Conservation (phyloP, 2,329 filamentous ascomycete genomes). For the Arachnopeziza araneosa region DNA sequence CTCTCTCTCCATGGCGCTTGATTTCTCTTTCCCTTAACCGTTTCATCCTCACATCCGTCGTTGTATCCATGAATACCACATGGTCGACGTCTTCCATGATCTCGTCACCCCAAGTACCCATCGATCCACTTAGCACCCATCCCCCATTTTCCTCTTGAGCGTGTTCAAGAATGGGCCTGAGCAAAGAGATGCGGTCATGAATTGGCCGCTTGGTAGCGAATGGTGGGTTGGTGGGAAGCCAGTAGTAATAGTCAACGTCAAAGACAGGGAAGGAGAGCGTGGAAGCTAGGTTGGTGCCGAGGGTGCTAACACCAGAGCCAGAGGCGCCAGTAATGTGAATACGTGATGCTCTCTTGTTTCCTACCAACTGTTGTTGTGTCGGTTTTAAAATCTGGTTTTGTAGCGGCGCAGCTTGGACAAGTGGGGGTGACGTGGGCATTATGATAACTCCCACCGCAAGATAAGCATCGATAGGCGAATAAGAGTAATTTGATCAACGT, state of each 20-base stretch:
- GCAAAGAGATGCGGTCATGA: constrained; percentile 6
- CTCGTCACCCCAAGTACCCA: constrained; percentile 6
- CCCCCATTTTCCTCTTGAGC: constrained; percentile 9
- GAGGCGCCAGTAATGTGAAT: constrained; percentile 11
- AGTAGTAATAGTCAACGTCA: constrained; percentile 11
- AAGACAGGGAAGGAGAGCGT: constrained; percentile 9
- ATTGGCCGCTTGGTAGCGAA: constrained; percentile 9
- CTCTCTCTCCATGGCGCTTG: constrained; percentile 8
- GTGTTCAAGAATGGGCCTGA: constrained; percentile 3
- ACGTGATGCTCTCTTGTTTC: constrained; percentile 6
- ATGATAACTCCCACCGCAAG: too few relatives aligned
- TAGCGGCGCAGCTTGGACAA: not conserved
- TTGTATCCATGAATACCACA: constrained; percentile 8
- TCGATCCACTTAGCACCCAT: constrained; percentile 9
- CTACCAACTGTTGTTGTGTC: not conserved
- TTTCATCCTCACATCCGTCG: constrained; percentile 9
- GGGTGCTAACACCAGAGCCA: constrained; percentile 11
- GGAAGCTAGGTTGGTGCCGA: constrained; percentile 8
- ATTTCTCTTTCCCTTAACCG: constrained; percentile 8
- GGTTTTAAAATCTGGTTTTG: constrained; percentile 2
- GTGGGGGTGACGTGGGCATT: not conserved
- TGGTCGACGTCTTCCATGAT: constrained; percentile 10
- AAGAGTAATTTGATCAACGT: too few relatives aligned
- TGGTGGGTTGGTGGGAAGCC: constrained; percentile 10
- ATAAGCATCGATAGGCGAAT: too few relatives aligned